Conservation (phyloP, 169 alveolate genomes). For the Ichthyophthirius multifiliis region DNA sequence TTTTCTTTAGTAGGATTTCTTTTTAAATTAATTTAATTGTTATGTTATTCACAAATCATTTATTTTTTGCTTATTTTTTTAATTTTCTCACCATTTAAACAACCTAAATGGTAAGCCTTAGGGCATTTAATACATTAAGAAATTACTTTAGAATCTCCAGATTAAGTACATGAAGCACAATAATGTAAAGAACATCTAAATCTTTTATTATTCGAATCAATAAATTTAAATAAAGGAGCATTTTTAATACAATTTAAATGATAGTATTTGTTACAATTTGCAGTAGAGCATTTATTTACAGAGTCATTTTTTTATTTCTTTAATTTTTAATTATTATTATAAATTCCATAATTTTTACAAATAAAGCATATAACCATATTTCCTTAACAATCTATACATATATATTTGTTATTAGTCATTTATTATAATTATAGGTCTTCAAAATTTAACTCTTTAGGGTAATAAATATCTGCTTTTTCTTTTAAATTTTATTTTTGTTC, state of each 20-base stretch:
- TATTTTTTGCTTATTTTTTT: conserved; percentile 47
- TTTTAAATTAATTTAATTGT: too few species aligned
- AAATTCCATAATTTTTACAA: conserved; percentile 50
- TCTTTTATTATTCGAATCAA: conserved; percentile 10
- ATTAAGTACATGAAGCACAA: conserved; percentile 48
- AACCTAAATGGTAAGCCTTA: conserved; percentile 53
- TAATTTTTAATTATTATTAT: too few species aligned
- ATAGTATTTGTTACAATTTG: conserved; percentile 49
- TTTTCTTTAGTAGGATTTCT: too few species aligned
- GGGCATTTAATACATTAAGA: conserved; percentile 59
- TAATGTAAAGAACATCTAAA: conserved; percentile 67
- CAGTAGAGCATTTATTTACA: conserved; percentile 46
- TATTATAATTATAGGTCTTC: conserved; percentile 27
- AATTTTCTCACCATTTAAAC: conserved; percentile 42
- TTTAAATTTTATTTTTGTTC: conserved; percentile 33
- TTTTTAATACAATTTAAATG: conserved; percentile 47
- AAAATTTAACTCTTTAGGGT: neutral
- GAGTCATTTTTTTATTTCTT: conserved; percentile 39
- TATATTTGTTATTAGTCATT: conserved; percentile 47
- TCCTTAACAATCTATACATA: conserved; percentile 53
- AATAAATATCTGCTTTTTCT: conserved; percentile 36
- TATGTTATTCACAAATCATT: conserved; percentile 54
- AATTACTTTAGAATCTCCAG: conserved; percentile 52
- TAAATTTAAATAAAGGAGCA: neutral
- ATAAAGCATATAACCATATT: conserved; percentile 47